Conservation (phyloP, 768 basidiomycete genomes). For the Pleurotus tuoliensis region DNA sequence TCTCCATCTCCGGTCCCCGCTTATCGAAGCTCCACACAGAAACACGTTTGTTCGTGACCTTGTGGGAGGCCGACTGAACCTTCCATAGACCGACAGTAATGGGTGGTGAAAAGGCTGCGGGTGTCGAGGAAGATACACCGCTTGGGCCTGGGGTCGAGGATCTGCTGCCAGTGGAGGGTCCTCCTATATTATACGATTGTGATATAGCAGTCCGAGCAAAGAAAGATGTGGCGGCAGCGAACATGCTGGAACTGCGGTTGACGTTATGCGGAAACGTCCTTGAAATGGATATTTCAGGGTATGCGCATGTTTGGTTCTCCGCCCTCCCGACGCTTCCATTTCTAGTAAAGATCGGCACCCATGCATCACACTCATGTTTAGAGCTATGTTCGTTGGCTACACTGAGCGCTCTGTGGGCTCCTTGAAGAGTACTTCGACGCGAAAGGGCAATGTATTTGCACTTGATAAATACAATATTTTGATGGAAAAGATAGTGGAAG, state of each 20-base stretch:
- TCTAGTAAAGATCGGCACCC: too few species aligned
- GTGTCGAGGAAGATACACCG: constrained; percentile 24
- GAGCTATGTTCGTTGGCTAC: too few species aligned
- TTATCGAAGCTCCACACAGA: constrained; percentile 95
- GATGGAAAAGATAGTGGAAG: background rate
- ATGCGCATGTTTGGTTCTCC: too few species aligned
- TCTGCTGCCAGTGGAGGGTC: constrained; percentile 36
- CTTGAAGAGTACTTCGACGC: too few species aligned
- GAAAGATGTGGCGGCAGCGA: constrained; percentile 82
- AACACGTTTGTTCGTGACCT: constrained; percentile 85
- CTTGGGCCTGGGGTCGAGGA: constrained; percentile 44
- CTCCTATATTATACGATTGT: constrained; percentile 71
- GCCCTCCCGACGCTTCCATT: too few species aligned
- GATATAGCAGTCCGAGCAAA: constrained; percentile 79
- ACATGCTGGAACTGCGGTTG: constrained; percentile 36
- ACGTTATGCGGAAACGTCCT: too few species aligned
- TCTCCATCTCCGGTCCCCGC: constrained; percentile 67
- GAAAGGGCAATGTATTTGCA: too few species aligned
- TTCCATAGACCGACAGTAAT: constrained; percentile 85
- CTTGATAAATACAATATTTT: background rate
- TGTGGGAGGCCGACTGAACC: constrained; percentile 83
- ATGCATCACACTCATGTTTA: too few species aligned
- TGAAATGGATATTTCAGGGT: too few species aligned
- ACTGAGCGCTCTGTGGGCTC: too few species aligned
- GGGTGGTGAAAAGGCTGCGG: constrained; percentile 43